These are phyloP conservation scores for Diaporthe sp. DNA, from an alignment of 2,329 filamentous ascomycete genomes.

Conservation along the genomic window DNA sequence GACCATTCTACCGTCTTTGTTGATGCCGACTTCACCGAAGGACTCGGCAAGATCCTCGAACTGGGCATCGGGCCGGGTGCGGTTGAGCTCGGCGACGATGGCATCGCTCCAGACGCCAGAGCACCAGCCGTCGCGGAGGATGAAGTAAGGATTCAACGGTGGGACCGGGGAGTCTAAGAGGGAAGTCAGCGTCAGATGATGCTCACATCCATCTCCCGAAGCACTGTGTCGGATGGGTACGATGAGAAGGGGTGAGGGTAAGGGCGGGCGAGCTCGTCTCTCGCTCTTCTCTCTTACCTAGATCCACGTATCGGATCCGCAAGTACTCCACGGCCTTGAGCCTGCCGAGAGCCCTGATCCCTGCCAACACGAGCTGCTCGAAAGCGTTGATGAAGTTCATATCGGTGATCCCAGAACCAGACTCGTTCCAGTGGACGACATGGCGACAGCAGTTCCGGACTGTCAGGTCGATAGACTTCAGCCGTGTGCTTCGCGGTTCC, in stretches of 20 bases:
- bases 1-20: constrained; percentile 68
- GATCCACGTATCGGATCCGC: constrained; percentile 79
- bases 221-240: not conserved
- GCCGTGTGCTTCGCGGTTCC: constrained; percentile 58
- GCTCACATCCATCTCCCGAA: not conserved
- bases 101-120: constrained; percentile 78
- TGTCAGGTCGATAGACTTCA: constrained; percentile 76
- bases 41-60: constrained; percentile 73
- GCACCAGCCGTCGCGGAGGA: constrained; percentile 68
- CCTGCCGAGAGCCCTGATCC: constrained; percentile 68
- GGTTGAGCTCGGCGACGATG: constrained; percentile 70
- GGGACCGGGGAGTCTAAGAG: constrained; percentile 73
- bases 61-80: constrained; percentile 65
- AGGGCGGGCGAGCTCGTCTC: not conserved
- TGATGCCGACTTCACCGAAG: constrained; percentile 68
- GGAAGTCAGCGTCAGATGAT: not conserved
- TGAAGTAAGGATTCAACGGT: constrained; percentile 78
- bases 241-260: not conserved
- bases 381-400: constrained; percentile 78
- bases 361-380: constrained; percentile 73
- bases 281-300: constrained; percentile 56
- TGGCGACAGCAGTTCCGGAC: constrained; percentile 80
- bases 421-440: constrained; percentile 66
- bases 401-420: constrained; percentile 76
- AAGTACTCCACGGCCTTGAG: constrained; percentile 71